Conservation (phyloP, 139 green algal genomes). For the Chlorella sp. region DNA sequence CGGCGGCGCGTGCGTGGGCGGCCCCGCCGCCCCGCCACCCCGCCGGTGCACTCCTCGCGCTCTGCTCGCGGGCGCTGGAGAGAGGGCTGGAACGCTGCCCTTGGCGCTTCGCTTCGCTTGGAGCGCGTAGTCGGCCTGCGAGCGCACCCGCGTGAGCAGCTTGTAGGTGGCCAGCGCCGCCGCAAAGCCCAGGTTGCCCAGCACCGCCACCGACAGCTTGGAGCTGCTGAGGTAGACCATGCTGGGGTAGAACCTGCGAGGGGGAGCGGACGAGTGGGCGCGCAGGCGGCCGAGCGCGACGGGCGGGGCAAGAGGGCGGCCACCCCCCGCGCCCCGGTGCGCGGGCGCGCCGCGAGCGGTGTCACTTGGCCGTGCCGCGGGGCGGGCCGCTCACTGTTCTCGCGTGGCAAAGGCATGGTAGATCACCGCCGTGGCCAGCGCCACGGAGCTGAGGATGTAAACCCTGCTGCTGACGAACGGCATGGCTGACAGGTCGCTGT, state of each 20-base stretch:
- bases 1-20: too few species aligned
- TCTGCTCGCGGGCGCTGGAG: too few species aligned
- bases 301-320: too few species aligned
- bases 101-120: too few species aligned
- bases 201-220: constrained; percentile 88
- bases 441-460: constrained; percentile 66
- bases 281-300: not conserved
- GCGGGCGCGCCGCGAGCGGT: too few species aligned
- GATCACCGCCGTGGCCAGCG: constrained; percentile 64
- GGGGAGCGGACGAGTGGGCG: not conserved
- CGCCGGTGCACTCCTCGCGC: too few species aligned
- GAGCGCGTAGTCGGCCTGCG: too few species aligned
- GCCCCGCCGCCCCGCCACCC: too few species aligned
- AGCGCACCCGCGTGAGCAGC: constrained; percentile 70
- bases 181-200: constrained; percentile 94
- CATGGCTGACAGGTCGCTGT: too few species aligned
- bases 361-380: not conserved
- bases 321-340: not conserved
- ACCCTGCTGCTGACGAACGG: constrained; percentile 1
- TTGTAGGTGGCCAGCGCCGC: constrained; percentile 74
- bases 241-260: constrained; percentile 88
- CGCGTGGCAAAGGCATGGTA: constrained; percentile 92
- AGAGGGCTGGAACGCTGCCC: too few species aligned
- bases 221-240: constrained; percentile 91
- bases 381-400: constrained; percentile 70